phyloP scores from a whole-genome alignment of 1,284 basidiomycete genomes.

The Hemileia vastatrix region DNA sequence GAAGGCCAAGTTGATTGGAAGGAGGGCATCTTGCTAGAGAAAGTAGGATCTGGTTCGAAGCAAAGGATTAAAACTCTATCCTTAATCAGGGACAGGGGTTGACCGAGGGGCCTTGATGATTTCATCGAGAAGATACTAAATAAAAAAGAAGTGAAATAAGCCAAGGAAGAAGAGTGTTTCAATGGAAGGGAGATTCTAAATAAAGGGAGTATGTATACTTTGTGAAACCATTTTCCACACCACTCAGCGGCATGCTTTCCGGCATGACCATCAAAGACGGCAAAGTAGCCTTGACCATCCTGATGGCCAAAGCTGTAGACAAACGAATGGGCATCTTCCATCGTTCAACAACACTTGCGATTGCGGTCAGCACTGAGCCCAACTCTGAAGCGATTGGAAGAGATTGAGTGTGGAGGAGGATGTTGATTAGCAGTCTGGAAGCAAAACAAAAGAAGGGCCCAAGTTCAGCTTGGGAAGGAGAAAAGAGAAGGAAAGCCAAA shows the following conservation, averaged over 20 bases:
- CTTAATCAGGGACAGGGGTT: conserved; percentile 62
- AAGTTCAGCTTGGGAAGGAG: too few species aligned
- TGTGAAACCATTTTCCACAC: conserved; percentile 93
- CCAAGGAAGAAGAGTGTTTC: neutral
- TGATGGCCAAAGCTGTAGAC: conserved; percentile 84
- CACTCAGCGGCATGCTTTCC: conserved; percentile 98
- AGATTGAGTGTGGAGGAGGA: conserved; percentile 47
- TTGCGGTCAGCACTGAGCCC: conserved; percentile 77
- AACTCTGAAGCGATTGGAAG: conserved; percentile 51
- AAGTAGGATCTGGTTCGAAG: too few species aligned
- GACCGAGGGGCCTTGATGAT: conserved; percentile 41
- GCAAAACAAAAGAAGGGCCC: too few species aligned
- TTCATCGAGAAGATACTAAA: conserved; percentile 45
- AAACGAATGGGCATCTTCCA: conserved; percentile 97
- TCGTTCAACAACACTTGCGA: conserved; percentile 77
- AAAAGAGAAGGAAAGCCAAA: too few species aligned
- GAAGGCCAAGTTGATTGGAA: too few species aligned
- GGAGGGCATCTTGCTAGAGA: too few species aligned
- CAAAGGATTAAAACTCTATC: too few species aligned
- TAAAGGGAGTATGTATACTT: conserved; percentile 51
- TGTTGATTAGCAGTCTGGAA: conserved; percentile 26
- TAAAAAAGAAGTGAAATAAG: neutral
- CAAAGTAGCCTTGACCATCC: conserved; percentile 91
- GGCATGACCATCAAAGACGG: conserved; percentile 96
- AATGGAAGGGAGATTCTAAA: neutral